Conservation (phyloP, 352 stramenopile genomes). For the Globisporangium cystogenes region DNA sequence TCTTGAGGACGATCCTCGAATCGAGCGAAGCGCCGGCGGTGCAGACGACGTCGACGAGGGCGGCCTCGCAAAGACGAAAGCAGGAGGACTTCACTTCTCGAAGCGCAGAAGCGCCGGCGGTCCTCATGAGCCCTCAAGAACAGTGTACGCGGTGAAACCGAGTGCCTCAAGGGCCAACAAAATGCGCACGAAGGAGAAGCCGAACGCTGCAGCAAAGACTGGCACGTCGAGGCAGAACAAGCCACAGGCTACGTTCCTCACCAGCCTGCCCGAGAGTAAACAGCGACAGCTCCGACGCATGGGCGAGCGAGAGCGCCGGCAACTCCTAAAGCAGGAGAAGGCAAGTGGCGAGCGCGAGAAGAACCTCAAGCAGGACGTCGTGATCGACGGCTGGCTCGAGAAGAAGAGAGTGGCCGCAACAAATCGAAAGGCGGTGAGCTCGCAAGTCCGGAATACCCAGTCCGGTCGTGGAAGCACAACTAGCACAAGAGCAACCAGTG, state of each 20-base stretch:
- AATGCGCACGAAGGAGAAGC: slow-evolving; percentile 27
- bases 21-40: slow-evolving; percentile 10
- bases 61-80: slow-evolving; percentile 17
- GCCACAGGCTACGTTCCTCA: slow-evolving; percentile 40
- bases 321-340: slow-evolving; percentile 59
- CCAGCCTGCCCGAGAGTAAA: slow-evolving; percentile 52
- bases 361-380: slow-evolving; percentile 53
- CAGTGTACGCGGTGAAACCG: slow-evolving; percentile 50
- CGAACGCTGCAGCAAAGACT: slow-evolving; percentile 7
- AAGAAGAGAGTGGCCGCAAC: slow-evolving; percentile 55
- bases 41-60: slow-evolving; percentile 19
- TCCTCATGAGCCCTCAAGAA: slow-evolving; percentile 39
- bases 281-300: slow-evolving; percentile 58
- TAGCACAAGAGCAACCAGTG: slow-evolving; percentile 1
- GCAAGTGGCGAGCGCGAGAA: slow-evolving; percentile 24
- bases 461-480: not conserved
- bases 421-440: slow-evolving; percentile 38
- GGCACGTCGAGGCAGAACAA: slow-evolving; percentile 11
- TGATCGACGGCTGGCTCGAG: slow-evolving; percentile 71
- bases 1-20: slow-evolving; percentile 23
- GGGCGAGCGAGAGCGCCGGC: slow-evolving; percentile 51
- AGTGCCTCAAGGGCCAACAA: slow-evolving; percentile 18
- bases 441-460: slow-evolving; percentile 17
- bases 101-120: slow-evolving; percentile 37
- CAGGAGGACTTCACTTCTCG: slow-evolving; percentile 35